Percentiles rank a stretch among this genome's conserved stretches.
Evolutionary conservation across 2,329 filamentous ascomycete species (phyloP).

Genomic region (Botrytis byssoidea): DNA sequence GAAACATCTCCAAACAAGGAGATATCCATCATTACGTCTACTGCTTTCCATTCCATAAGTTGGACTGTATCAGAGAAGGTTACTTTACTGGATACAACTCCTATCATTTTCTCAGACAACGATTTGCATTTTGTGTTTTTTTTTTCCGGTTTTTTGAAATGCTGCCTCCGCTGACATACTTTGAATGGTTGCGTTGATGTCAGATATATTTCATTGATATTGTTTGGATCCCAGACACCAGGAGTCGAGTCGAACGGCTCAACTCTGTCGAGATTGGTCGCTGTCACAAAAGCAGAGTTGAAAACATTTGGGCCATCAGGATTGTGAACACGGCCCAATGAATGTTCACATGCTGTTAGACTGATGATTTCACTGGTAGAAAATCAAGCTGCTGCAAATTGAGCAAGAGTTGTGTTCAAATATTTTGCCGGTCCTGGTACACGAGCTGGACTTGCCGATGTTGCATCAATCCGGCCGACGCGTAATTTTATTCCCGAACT

Average conservation of each 20-base stretch:
- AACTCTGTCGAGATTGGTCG: slow-evolving; percentile 20
- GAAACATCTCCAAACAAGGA: neutral
- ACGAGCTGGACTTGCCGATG: slow-evolving; percentile 24
- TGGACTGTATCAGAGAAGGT: slow-evolving; percentile 50
- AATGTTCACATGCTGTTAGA: slow-evolving; percentile 26
- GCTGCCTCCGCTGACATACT: slow-evolving; percentile 42
- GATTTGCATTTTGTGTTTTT: slow-evolving; percentile 51
- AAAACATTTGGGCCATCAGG: slow-evolving; percentile 21
- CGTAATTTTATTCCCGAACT: slow-evolving; percentile 17
- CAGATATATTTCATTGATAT: slow-evolving; percentile 50
- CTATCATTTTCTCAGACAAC: slow-evolving; percentile 58
- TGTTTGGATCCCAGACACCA: slow-evolving; percentile 52
- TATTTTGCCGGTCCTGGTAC: slow-evolving; percentile 25
- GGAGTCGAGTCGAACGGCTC: slow-evolving; percentile 46
- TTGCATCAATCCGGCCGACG: slow-evolving; percentile 31
- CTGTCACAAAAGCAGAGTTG: neutral
- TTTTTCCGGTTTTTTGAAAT: slow-evolving; percentile 42
- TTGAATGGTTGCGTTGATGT: slow-evolving; percentile 55
- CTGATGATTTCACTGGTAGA: neutral
- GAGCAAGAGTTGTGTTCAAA: slow-evolving; percentile 18
- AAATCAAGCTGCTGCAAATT: slow-evolving; percentile 28
- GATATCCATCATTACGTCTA: neutral
- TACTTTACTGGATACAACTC: slow-evolving; percentile 53
- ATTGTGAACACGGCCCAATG: slow-evolving; percentile 26
- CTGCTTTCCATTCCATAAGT: slow-evolving; percentile 58